phyloP scores from a whole-genome alignment of 2,329 filamentous ascomycete species.

The Microascus cirrosus region DNA sequence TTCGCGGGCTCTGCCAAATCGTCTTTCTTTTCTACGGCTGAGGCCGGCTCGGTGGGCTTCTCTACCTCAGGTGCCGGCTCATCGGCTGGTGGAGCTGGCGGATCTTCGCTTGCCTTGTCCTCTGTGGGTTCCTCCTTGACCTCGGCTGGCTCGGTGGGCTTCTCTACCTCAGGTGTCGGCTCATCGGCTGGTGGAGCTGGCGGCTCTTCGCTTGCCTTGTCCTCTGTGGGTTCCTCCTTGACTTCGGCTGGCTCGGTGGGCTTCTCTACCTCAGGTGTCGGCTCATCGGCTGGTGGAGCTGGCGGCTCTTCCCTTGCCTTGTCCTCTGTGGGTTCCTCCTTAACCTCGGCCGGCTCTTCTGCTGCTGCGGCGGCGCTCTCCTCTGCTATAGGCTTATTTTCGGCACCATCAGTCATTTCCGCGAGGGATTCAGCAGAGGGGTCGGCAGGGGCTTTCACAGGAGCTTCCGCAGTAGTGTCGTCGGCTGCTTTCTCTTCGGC shows the following conservation, averaged over 20 bases:
- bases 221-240: neutral
- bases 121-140: neutral
- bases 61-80: neutral
- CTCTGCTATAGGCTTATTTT: too few species aligned
- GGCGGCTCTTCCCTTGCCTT: neutral
- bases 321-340: neutral
- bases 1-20: neutral
- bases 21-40: neutral
- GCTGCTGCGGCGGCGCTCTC: neutral
- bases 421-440: too few species aligned
- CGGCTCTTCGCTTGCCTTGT: neutral
- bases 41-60: constrained; percentile 1
- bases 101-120: neutral
- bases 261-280: neutral
- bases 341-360: neutral
- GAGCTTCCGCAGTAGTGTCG: too few species aligned
- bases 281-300: neutral
- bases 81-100: neutral
- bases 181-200: neutral
- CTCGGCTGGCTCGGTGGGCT: neutral
- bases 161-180: neutral
- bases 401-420: too few species aligned
- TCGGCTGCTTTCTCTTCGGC: neutral
- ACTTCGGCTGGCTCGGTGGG: neutral
- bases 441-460: too few species aligned